Evolutionary conservation across 805 yeast species (phyloP), one percentile per base, ranked within the genome.

Genomic region (Candida methanosorbosa): DNA sequence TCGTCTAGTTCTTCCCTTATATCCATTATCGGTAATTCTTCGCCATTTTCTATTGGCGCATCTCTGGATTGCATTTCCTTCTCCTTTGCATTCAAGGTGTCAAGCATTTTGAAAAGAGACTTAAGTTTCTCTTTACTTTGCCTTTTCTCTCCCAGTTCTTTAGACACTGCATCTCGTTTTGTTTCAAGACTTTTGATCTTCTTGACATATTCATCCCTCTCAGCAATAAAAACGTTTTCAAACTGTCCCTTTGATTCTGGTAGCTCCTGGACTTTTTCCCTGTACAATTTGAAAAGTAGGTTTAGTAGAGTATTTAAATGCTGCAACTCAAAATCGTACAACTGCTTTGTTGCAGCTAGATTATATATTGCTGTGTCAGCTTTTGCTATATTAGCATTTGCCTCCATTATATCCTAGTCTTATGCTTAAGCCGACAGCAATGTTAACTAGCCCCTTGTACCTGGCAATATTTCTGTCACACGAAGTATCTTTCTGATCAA

Each of bases 1-100:
- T 84, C 95, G 54, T 87, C 95, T 26, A 88, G 55, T 35, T 78
- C 82, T 50, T 87, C 97, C 35, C 78, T 66, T 17, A 88, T 88
- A 38, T 87, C 96, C 76, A 86, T 75, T 18, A 83, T 61, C 1
- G 85, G 87, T 2, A 78, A 46, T 1, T 66, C 75, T 13, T 70
- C 77, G 3, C 62, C 73, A 17, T 45, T 36, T 18, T 40, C 37
- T 13, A 62, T 44, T 4, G 66, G 57, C 14, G 51, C 50, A 8
- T 50, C 48, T 15, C 69, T 32, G 11, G 44, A 41, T 12, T 39
- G 45, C 5, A 61, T 32, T n/a, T 40, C 39, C 22, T 38, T 21
- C 15, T 33, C 30, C 14, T 27, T 33, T 22, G 19, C 37, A 19
- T 32, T 23, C 13, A 34, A 5, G 7, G 21, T 9, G 7, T 42